Conservation (phyloP, 768 basidiomycete species). For the Suillus hirtellus region DNA sequence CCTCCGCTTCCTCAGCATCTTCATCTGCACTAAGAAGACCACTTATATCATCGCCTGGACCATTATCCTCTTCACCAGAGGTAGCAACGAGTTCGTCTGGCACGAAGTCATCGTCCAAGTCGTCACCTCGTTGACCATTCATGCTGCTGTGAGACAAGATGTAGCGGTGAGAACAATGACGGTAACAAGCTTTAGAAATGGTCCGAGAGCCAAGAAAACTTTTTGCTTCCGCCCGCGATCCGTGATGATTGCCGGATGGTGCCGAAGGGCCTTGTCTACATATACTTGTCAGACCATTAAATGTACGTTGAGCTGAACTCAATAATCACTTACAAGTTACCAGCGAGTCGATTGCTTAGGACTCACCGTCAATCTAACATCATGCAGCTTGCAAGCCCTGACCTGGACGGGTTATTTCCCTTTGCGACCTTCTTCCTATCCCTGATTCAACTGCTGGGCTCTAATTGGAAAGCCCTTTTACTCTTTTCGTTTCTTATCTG, state of each 20-base stretch:
- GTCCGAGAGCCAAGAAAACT: background rate
- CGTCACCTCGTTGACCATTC: constrained; percentile 59
- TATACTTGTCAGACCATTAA: background rate
- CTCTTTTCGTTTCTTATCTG: constrained; percentile 15
- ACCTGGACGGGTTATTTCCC: background rate
- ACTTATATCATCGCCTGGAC: constrained; percentile 36
- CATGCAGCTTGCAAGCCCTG: background rate
- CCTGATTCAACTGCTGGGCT: background rate
- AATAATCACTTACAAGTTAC: background rate
- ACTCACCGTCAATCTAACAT: background rate
- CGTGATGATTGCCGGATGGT: background rate
- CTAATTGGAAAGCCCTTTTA: background rate
- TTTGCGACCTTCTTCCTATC: background rate
- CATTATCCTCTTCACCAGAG: constrained; percentile 55
- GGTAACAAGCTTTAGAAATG: constrained; percentile 6
- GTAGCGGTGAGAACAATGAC: constrained; percentile 15
- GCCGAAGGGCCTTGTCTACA: background rate
- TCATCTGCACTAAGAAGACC: constrained; percentile 49
- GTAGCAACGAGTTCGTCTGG: constrained; percentile 66
- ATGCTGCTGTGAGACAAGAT: constrained; percentile 17
- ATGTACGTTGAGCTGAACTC: background rate
- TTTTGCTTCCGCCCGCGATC: background rate
- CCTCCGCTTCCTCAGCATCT: constrained; percentile 37
- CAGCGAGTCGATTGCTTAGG: background rate
- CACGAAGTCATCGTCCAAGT: constrained; percentile 82